Base-by-base conservation (phyloP, 2,329 filamentous ascomycete genomes). In the Ceratocystis colombiana region DNA sequence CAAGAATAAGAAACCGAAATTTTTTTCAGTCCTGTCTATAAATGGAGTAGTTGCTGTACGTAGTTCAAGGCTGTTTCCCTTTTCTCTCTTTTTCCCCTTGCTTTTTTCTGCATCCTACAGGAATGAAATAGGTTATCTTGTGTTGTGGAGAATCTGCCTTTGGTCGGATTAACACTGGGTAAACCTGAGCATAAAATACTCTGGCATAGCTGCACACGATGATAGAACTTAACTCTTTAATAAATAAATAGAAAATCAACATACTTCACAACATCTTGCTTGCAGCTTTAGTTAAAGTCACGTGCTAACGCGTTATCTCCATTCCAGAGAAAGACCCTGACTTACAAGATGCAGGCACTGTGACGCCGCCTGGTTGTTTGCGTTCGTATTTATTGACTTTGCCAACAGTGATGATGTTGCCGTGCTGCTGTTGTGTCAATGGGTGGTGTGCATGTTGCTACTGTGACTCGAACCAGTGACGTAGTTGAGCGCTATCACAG, bases 1-100 rank as follows among this genome's bases (percentile, higher is more conserved):
- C 63, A 62, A 64, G 62, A 64, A 30, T 59, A 53, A 41, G 44
- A 55, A 30, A 37, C 33, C 37, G 46, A 64, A 66, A 61, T 59
- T 64, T 68, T 68, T 68, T 68, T 63, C 59, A 65, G 37, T 63
- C 30, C 37, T 33, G 22, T 62, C 64, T 68, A 68, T 68, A 66
- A 62, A 67, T 66, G 55, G 64, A 65, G 64, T 65, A 65, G 63
- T 55, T 64, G 25, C 63, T 45, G 22, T 61, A 22, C 48, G 17
- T 37, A 20, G 28, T 62, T 30, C 30, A 44, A 62, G 37, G 61
- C 37, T 46, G 37, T 62, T 45, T 44, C 37, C 10, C 20, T 63
- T 30, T 33, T 55, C 25, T 50, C 25, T 46, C 6, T 55, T 33
- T 20, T 64, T 64, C 12, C 41, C 17, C 61, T 62, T 44, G 33